Evolutionary conservation across 1,139 yeast genomes (phyloP).

Genomic region (Petasospora fabianii): DNA sequence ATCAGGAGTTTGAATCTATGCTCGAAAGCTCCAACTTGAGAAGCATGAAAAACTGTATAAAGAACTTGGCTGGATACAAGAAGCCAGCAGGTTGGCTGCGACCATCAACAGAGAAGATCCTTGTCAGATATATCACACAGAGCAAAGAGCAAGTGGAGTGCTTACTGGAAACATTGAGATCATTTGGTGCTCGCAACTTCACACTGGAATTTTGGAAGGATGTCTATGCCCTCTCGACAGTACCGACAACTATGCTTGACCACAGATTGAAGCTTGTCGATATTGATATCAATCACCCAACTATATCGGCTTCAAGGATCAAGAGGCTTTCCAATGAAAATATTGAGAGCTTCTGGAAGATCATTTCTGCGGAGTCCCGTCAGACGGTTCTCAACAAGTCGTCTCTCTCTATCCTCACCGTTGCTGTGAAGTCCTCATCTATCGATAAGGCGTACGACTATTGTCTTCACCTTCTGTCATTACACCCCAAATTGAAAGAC

Average conservation of each 20-base stretch:
- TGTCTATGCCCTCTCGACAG: constrained; percentile 4
- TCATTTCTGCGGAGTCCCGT: constrained; percentile 9
- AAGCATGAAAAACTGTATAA: constrained; percentile 18
- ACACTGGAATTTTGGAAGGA: constrained; percentile 10
- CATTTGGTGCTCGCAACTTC: constrained; percentile 2
- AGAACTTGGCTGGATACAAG: constrained; percentile 6
- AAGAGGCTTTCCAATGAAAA: constrained; percentile 9
- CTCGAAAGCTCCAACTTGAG: constrained; percentile 11
- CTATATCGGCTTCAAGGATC: constrained; percentile 5
- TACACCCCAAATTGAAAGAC: constrained; percentile 3
- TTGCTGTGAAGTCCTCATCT: constrained; percentile 8
- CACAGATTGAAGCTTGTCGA: constrained; percentile 1
- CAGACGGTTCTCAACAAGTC: constrained; percentile 8
- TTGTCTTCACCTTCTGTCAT: constrained; percentile 9
- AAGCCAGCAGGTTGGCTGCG: constrained; percentile 8
- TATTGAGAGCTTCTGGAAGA: constrained; percentile 7
- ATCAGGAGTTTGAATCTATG: constrained; percentile 15
- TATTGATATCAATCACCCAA: not conserved
- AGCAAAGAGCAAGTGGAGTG: constrained; percentile 4
- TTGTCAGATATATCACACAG: constrained; percentile 13
- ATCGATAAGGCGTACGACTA: constrained; percentile 14
- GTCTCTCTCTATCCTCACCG: constrained; percentile 7
- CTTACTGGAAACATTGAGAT: not conserved
- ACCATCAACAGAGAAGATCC: constrained; percentile 10
- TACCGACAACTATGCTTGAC: constrained; percentile 11